A percentile compares a stretch with the other conserved stretches of the same genome.
These are phyloP conservation scores for Solanum pimpinellifolium DNA, from an alignment of 257 asterid genomes.

Conservation along the genomic window DNA sequence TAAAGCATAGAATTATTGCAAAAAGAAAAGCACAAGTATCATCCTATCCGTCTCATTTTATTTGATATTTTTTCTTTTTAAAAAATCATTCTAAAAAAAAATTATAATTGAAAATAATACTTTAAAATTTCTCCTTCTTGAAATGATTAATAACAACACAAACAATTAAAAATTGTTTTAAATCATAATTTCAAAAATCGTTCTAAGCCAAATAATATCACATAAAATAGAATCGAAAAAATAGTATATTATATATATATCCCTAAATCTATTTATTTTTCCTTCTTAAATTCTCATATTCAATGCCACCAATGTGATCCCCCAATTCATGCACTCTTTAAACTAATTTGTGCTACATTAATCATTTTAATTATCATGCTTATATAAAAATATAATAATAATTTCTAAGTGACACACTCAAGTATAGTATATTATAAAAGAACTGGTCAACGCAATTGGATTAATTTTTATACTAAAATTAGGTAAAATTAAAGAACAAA, in stretches of 20 bases:
- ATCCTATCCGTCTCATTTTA: too few species aligned
- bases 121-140: too few species aligned
- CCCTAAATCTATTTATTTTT: too few species aligned
- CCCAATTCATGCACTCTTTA: not conserved
- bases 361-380: not conserved
- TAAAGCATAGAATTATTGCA: not conserved
- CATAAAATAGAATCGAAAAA: too few species aligned
- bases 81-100: too few species aligned
- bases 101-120: too few species aligned
- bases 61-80: too few species aligned
- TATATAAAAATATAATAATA: too few species aligned
- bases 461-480: not conserved
- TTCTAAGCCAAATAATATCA: too few species aligned
- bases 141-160: not conserved
- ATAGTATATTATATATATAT: not conserved
- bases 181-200: too few species aligned
- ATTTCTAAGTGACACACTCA: not conserved
- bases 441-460: not conserved
- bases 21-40: not conserved
- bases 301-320: not conserved
- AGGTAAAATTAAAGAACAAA: not conserved
- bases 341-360: not conserved
- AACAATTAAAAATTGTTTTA: too few species aligned
- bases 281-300: not conserved
- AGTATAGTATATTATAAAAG: not conserved